Evolutionary conservation across 2,329 filamentous ascomycete species (phyloP).

Genomic region (Aspergillus nomiae): DNA sequence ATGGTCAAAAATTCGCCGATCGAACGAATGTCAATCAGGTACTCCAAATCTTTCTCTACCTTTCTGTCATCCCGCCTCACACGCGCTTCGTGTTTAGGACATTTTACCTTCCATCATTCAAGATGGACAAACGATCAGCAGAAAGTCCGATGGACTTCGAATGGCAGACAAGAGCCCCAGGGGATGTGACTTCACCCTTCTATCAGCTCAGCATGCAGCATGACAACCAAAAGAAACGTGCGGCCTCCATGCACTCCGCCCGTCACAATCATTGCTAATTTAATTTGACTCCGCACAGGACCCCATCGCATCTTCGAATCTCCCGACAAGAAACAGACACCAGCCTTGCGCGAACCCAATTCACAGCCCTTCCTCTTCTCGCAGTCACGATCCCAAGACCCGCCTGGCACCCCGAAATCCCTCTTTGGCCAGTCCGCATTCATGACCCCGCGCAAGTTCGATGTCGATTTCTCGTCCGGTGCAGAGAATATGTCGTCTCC

Average conservation of each 20-base stretch:
- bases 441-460: conserved; percentile 52
- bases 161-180: conserved; percentile 49
- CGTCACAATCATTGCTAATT: background rate
- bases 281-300: conserved; percentile 26
- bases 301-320: conserved; percentile 46
- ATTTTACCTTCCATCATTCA: conserved; percentile 22
- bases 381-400: conserved; percentile 33
- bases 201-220: conserved; percentile 49
- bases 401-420: conserved; percentile 33
- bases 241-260: conserved; percentile 16
- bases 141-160: conserved; percentile 56
- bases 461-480: conserved; percentile 51
- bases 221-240: conserved; percentile 47
- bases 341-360: conserved; percentile 52
- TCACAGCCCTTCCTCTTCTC: conserved; percentile 55
- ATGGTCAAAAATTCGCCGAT: conserved; percentile 10
- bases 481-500: conserved; percentile 50
- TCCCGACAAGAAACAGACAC: conserved; percentile 51
- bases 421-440: conserved; percentile 47
- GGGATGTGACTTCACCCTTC: conserved; percentile 50
- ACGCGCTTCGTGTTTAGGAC: conserved; percentile 11
- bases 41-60: background rate
- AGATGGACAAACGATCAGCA: conserved; percentile 42
- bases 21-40: background rate
- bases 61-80: background rate